Percentiles rank a stretch among this genome's conserved stretches.
phyloP scores from a whole-genome alignment of 1,139 yeast species.

The Geotrichum candidum region DNA sequence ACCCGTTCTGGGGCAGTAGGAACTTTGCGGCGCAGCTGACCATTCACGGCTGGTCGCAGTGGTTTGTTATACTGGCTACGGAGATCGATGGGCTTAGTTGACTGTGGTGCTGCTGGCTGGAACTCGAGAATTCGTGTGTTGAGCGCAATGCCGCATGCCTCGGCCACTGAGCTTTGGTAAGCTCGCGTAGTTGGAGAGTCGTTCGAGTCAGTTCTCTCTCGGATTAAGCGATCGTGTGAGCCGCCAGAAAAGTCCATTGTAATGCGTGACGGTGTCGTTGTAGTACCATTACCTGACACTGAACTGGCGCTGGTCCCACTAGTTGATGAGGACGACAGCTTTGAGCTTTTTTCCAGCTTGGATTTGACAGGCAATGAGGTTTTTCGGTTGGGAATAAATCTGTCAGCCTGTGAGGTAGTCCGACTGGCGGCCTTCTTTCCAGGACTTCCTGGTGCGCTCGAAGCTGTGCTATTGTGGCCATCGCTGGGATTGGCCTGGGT shows the following conservation, averaged over 20 bases:
- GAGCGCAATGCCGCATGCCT: conserved; percentile 85
- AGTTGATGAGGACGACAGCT: conserved; percentile 12
- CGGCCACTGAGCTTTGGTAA: conserved; percentile 82
- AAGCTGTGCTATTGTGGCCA: conserved; percentile 9
- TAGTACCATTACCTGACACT: not conserved
- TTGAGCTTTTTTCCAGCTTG: conserved; percentile 30
- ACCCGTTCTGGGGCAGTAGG: conserved; percentile 91
- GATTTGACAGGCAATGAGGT: conserved; percentile 40
- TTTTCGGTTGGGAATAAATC: conserved; percentile 49
- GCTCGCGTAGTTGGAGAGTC: conserved; percentile 18
- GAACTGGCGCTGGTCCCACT: conserved; percentile 4
- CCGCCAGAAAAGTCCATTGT: conserved; percentile 6
- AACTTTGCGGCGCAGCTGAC: conserved; percentile 57
- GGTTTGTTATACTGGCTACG: conserved; percentile 39
- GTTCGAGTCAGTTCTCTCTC: conserved; percentile 15
- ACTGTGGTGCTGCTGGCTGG: conserved; percentile 80
- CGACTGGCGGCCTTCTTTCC: conserved; percentile 26
- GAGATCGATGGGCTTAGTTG: conserved; percentile 52
- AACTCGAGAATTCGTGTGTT: conserved; percentile 81
- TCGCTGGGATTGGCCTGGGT: conserved; percentile 22
- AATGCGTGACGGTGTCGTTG: not conserved
- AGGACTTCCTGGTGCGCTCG: conserved; percentile 13
- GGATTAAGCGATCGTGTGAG: not conserved
- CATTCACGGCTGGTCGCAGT: conserved; percentile 48
- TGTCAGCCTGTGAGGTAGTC: conserved; percentile 34